Conservation (phyloP, 768 basidiomycete species). For the Mrakia hoshinonis region DNA sequence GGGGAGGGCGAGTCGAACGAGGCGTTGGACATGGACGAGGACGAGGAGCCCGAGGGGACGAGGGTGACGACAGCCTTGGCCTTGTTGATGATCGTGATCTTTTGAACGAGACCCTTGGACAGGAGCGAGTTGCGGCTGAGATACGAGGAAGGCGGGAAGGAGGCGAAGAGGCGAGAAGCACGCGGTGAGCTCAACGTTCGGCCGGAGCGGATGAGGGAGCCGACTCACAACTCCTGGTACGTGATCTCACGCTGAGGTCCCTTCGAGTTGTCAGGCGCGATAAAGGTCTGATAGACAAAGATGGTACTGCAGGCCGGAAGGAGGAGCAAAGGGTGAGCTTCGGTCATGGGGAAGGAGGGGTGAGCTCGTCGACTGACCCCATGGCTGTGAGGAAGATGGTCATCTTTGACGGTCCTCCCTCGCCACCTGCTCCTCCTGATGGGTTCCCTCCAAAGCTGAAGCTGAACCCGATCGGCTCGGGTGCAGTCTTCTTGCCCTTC, state of each 20-base stretch:
- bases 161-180: not conserved
- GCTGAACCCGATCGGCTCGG: not conserved
- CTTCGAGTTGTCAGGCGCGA: not conserved
- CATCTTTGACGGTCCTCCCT: not conserved
- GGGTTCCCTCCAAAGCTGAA: not conserved
- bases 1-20: slow-evolving; percentile 34
- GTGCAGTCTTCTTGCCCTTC: not conserved
- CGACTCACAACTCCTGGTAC: slow-evolving; percentile 82
- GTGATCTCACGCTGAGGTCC: slow-evolving; percentile 71
- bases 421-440: not conserved
- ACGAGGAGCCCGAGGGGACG: slow-evolving; percentile 40
- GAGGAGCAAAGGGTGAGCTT: slow-evolving; percentile 7
- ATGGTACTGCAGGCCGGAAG: not conserved
- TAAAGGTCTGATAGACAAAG: slow-evolving; percentile 9
- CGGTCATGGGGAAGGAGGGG: too few species aligned
- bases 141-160: not conserved
- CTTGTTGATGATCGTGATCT: slow-evolving; percentile 25
- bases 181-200: not conserved
- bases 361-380: not conserved
- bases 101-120: slow-evolving; percentile 53
- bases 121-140: slow-evolving; percentile 76
- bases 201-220: not conserved
- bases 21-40: slow-evolving; percentile 30
- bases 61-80: slow-evolving; percentile 18
- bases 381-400: not conserved